These are phyloP conservation scores for Trametopsis cervina DNA, from an alignment of 768 basidiomycete genomes.

Conservation along the genomic window DNA sequence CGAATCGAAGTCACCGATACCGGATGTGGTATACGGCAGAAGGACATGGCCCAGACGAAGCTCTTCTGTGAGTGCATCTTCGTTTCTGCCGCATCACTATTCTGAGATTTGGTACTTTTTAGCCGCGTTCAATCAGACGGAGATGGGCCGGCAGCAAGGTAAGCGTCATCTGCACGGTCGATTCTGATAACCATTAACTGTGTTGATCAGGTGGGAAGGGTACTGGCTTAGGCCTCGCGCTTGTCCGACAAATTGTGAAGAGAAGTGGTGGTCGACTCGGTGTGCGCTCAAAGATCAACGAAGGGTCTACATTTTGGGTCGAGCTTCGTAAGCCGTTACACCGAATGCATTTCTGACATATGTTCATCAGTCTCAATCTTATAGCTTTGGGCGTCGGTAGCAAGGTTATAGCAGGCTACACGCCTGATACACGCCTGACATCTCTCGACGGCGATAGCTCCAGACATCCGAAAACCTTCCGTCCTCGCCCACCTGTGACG, in stretches of 20 bases:
- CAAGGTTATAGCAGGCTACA: slow-evolving; percentile 30
- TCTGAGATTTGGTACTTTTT: not conserved
- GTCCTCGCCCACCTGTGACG: not conserved
- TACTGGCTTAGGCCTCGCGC: slow-evolving; percentile 44
- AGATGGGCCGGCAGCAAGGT: slow-evolving; percentile 65
- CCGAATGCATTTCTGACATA: not conserved
- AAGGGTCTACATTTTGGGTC: slow-evolving; percentile 88
- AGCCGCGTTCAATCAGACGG: slow-evolving; percentile 66
- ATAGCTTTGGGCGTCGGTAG: slow-evolving; percentile 63
- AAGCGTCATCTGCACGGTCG: not conserved
- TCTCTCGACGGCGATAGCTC: not conserved
- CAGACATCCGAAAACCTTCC: not conserved
- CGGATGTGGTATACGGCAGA: slow-evolving; percentile 51
- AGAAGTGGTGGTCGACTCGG: slow-evolving; percentile 42
- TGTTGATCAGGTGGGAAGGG: slow-evolving; percentile 37
- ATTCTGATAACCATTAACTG: too few relatives aligned
- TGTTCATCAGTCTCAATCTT: slow-evolving; percentile 6
- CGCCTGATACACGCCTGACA: not conserved
- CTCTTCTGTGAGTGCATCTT: slow-evolving; percentile 56
- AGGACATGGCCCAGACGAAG: slow-evolving; percentile 66
- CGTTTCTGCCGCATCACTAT: too few relatives aligned
- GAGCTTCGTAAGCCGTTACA: slow-evolving; percentile 46
- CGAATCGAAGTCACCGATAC: slow-evolving; percentile 82
- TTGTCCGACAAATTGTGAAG: slow-evolving; percentile 48
- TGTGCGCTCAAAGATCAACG: slow-evolving; percentile 35